Evolutionary conservation across 805 yeast genomes (phyloP).

Genomic region (Kurtzmaniella cleridarum): DNA sequence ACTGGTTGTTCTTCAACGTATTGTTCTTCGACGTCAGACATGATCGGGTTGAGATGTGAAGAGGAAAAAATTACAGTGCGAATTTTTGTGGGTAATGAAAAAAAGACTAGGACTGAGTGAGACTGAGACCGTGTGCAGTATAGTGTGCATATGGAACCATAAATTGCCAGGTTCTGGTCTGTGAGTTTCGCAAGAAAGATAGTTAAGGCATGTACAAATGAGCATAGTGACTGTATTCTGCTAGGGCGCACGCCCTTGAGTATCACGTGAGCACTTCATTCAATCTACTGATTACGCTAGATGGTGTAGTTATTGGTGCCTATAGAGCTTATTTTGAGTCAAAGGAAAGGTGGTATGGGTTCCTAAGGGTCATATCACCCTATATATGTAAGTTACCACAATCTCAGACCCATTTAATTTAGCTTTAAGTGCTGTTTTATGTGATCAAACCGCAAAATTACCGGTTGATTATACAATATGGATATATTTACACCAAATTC

Average conservation of each 20-base stretch:
- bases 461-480: too few relatives aligned
- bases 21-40: constrained; percentile 84
- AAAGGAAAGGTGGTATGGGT: too few relatives aligned
- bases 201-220: not conserved
- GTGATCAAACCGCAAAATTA: too few relatives aligned
- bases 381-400: too few relatives aligned
- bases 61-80: constrained; percentile 1
- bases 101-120: too few relatives aligned
- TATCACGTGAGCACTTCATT: not conserved
- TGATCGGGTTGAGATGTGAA: constrained; percentile 18
- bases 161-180: not conserved
- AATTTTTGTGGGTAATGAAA: not conserved
- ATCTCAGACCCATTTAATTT: too few relatives aligned
- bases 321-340: too few relatives aligned
- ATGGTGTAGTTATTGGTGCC: too few relatives aligned
- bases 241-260: not conserved
- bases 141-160: not conserved
- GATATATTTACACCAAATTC: too few relatives aligned
- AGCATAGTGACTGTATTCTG: not conserved
- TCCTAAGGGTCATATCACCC: too few relatives aligned
- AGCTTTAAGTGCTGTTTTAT: too few relatives aligned
- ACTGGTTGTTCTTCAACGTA: constrained; percentile 58
- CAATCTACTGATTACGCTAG: not conserved
- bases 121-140: not conserved
- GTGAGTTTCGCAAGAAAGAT: not conserved